These are phyloP conservation scores for Elongisporangium undulatum DNA, from an alignment of 352 stramenopile species.

Conservation along the genomic window DNA sequence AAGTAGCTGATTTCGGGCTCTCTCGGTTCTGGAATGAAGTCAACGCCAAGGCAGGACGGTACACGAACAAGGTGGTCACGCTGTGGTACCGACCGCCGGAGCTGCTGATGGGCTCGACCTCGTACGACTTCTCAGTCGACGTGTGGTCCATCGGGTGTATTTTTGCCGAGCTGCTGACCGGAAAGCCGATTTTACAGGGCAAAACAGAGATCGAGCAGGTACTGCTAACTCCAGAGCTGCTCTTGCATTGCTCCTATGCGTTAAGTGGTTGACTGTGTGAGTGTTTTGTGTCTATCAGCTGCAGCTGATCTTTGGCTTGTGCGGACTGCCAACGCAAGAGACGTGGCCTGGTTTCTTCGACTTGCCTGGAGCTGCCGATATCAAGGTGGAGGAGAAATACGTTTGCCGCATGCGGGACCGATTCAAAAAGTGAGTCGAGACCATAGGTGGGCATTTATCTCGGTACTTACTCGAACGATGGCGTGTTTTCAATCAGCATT, in stretches of 20 bases:
- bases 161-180: slow-evolving; percentile 76
- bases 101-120: slow-evolving; percentile 89
- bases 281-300: slow-evolving; percentile 25
- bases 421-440: slow-evolving; percentile 70
- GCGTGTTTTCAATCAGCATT: slow-evolving; percentile 33
- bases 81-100: slow-evolving; percentile 94
- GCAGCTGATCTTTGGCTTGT: slow-evolving; percentile 76
- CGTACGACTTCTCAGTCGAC: slow-evolving; percentile 92
- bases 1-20: slow-evolving; percentile 80
- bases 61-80: slow-evolving; percentile 96
- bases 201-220: slow-evolving; percentile 84
- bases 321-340: slow-evolving; percentile 72
- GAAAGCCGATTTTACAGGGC: slow-evolving; percentile 76
- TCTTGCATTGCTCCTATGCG: background rate
- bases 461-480: background rate
- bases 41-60: slow-evolving; percentile 74
- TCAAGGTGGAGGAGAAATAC: slow-evolving; percentile 77
- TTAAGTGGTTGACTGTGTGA: background rate
- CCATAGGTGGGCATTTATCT: background rate
- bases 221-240: slow-evolving; percentile 1
- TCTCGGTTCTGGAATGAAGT: slow-evolving; percentile 85
- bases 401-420: slow-evolving; percentile 60
- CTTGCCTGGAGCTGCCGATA: slow-evolving; percentile 56
- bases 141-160: slow-evolving; percentile 93
- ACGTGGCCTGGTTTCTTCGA: slow-evolving; percentile 81